phyloP scores from a whole-genome alignment of 257 asterid genomes.

The Cordia subcordata region DNA sequence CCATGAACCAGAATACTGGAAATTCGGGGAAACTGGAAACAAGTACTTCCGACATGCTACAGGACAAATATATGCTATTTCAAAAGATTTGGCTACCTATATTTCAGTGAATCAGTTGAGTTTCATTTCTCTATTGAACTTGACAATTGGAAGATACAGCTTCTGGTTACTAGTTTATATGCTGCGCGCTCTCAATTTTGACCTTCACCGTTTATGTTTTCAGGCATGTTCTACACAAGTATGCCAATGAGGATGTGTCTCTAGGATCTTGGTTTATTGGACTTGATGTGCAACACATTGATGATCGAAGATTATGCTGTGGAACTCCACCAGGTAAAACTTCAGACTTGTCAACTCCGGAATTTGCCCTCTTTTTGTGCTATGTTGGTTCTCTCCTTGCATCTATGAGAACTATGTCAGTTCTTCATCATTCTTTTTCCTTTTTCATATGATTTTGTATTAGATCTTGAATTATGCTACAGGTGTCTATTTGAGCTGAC shows the following conservation, averaged over 20 bases:
- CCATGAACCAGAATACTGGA: conserved; percentile 49
- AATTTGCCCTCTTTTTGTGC: no score
- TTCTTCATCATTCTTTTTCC: no score
- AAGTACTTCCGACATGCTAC: conserved; percentile 51
- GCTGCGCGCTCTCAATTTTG: not conserved
- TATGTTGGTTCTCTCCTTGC: no score
- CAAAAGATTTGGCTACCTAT: conserved; percentile 40
- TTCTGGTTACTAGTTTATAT: not conserved
- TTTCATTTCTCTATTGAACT: not conserved
- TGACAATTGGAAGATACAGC: not conserved
- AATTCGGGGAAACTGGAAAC: conserved; percentile 46
- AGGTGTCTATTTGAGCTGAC: no score
- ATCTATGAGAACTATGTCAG: no score
- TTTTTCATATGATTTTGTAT: no score
- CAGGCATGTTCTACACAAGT: conserved; percentile 44
- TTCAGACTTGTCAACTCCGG: no score
- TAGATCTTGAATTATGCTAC: no score
- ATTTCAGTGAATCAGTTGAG: conserved; percentile 39
- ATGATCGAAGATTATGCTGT: conserved; percentile 44
- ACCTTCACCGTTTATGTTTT: not conserved
- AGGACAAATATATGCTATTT: conserved; percentile 48
- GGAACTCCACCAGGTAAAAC: conserved; percentile 24
- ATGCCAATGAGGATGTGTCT: conserved; percentile 43
- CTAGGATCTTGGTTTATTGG: conserved; percentile 50
- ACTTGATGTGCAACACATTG: conserved; percentile 42